phyloP scores from a whole-genome alignment of 371 early-diverging fungal species.

The Rhizopus delemar region DNA sequence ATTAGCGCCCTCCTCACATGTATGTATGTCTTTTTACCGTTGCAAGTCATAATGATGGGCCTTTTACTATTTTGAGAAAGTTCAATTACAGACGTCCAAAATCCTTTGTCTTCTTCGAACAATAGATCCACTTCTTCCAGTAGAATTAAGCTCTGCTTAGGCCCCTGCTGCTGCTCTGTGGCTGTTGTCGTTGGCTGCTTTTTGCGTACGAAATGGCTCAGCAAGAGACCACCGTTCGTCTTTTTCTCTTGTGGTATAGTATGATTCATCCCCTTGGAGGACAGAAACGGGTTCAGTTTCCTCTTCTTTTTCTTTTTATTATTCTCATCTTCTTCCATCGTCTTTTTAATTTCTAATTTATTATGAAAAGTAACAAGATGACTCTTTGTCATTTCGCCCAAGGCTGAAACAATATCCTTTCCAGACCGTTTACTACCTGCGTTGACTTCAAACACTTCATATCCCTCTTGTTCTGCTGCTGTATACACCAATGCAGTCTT shows the following conservation, averaged over 20 bases:
- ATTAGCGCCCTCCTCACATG: not conserved
- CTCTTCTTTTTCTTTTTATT: constrained; percentile 5
- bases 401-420: constrained; percentile 63
- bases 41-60: constrained; percentile 83
- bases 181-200: not conserved
- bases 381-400: constrained; percentile 76
- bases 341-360: not conserved
- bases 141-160: constrained; percentile 66
- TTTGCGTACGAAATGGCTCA: constrained; percentile 15
- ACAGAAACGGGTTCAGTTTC: constrained; percentile 19
- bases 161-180: constrained; percentile 1
- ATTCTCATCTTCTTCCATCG: not conserved
- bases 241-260: not conserved
- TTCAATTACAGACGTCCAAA: constrained; percentile 72
- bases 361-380: constrained; percentile 55
- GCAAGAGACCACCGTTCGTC: no score
- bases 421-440: constrained; percentile 68
- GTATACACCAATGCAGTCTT: constrained; percentile 81
- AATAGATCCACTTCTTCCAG: constrained; percentile 84
- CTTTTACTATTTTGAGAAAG: constrained; percentile 74
- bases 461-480: constrained; percentile 70
- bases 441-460: constrained; percentile 77
- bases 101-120: constrained; percentile 81
- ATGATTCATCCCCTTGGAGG: not conserved
- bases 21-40: constrained; percentile 48